These are phyloP conservation scores for Colletotrichum gigasporum DNA, from an alignment of 2,329 filamentous ascomycete genomes.

Conservation along the genomic window DNA sequence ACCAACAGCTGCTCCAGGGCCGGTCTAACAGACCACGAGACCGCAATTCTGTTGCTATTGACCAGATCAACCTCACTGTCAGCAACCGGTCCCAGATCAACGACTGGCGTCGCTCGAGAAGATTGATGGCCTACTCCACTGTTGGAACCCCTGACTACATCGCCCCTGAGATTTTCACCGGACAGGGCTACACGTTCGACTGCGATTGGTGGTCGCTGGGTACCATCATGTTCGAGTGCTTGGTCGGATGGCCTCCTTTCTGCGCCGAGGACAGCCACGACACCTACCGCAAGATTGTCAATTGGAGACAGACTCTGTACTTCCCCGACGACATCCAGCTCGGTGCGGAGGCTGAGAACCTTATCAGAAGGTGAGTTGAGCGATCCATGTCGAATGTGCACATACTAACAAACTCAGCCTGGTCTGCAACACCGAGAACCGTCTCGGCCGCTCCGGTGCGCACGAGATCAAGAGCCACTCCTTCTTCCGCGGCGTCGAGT, in stretches of 20 bases:
- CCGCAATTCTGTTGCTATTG: conserved; percentile 92
- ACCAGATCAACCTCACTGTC: conserved; percentile 97
- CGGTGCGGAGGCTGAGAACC: conserved; percentile 86
- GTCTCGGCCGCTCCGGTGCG: conserved; percentile 86
- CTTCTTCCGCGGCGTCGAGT: conserved; percentile 97
- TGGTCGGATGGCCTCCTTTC: conserved; percentile 98
- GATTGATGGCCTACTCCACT: conserved; percentile 97
- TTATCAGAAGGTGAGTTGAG: conserved; percentile 82
- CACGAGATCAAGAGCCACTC: conserved; percentile 92
- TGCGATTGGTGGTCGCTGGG: conserved; percentile 99
- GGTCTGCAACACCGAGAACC: conserved; percentile 92
- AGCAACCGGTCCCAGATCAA: conserved; percentile 98
- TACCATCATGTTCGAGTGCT: conserved; percentile 99
- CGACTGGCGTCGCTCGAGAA: conserved; percentile 95
- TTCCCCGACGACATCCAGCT: conserved; percentile 96
- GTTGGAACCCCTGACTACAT: conserved; percentile 99
- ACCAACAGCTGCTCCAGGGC: conserved; percentile 92
- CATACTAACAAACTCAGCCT: conserved; percentile 65
- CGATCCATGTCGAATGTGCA: not conserved
- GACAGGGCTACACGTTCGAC: conserved; percentile 93
- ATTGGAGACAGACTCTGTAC: conserved; percentile 95
- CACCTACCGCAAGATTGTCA: conserved; percentile 98
- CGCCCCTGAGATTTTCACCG: conserved; percentile 96
- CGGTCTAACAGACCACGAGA: conserved; percentile 78
- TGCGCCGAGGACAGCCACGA: conserved; percentile 97